These are phyloP conservation scores for Skeletonema menzelii DNA, from an alignment of 108 stramenopile genomes.

Conservation along the genomic window DNA sequence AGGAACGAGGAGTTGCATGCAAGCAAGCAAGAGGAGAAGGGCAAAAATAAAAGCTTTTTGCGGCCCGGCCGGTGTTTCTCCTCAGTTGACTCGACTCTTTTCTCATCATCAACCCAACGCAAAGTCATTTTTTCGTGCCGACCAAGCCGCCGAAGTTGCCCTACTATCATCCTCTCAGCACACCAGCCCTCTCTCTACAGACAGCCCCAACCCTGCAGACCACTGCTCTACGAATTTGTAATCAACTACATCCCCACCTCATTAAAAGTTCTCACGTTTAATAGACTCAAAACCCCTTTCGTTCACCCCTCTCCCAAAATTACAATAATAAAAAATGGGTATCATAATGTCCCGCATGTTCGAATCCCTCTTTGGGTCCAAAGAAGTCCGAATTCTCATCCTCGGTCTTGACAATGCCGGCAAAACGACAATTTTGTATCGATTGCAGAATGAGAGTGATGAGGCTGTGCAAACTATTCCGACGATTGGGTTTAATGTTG, in stretches of 20 bases:
- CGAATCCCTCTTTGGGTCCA: conserved; percentile 94
- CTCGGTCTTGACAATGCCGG: conserved; percentile 99
- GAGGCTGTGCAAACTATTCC: conserved; percentile 99
- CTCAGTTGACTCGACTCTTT: no score
- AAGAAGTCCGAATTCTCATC: conserved; percentile 98
- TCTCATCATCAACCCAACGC: no score
- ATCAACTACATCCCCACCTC: neutral
- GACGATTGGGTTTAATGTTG: conserved; percentile 99
- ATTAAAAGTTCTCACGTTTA: neutral
- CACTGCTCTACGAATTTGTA: neutral
- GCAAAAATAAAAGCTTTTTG: no score
- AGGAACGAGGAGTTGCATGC: no score
- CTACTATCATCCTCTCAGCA: neutral
- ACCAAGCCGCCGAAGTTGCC: no score
- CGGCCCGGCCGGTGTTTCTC: no score
- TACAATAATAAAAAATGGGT: conserved; percentile 74
- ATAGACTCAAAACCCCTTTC: neutral
- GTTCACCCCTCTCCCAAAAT: neutral
- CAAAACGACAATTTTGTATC: conserved; percentile 98
- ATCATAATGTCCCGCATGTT: conserved; percentile 93
- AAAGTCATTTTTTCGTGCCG: no score
- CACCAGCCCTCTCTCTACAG: neutral
- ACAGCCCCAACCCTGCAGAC: neutral
- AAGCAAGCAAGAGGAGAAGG: no score
- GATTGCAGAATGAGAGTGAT: conserved; percentile 89